These are phyloP conservation scores for Phialemoniopsis sp. DNA, from an alignment of 2,329 filamentous ascomycete species.

Conservation along the genomic window DNA sequence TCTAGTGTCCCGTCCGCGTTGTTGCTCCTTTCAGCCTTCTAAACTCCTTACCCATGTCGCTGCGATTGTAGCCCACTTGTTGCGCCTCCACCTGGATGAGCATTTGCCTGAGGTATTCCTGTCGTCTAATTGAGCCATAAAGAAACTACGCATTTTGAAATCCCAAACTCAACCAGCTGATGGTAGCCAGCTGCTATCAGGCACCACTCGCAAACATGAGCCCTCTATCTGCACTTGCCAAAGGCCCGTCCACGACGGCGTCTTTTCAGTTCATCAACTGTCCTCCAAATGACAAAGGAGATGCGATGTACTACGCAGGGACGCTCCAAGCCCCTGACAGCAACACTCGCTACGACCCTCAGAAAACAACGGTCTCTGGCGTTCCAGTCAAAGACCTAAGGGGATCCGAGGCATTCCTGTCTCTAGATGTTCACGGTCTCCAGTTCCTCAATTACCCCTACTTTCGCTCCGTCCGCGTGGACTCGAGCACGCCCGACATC, in stretches of 20 bases:
- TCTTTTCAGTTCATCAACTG: constrained; percentile 1
- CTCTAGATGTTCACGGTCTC: neutral
- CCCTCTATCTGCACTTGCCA: neutral
- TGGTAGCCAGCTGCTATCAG: too few species aligned
- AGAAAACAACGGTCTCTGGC: neutral
- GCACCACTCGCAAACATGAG: too few species aligned
- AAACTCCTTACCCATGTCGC: too few species aligned
- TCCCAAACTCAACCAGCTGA: too few species aligned
- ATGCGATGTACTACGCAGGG: neutral
- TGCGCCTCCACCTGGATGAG: too few species aligned
- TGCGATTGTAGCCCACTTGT: too few species aligned
- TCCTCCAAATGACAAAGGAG: neutral
- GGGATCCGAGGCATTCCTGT: constrained; percentile 1
- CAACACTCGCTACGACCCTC: neutral
- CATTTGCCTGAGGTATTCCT: too few species aligned
- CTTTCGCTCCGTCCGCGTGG: neutral
- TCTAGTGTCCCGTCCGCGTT: too few species aligned
- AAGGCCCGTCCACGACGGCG: neutral
- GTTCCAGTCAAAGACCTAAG: neutral
- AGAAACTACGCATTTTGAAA: too few species aligned
- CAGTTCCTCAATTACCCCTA: neutral
- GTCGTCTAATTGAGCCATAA: too few species aligned
- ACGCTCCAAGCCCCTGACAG: neutral
- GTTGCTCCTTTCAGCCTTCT: too few species aligned
- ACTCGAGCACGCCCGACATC: neutral